Evolutionary conservation across 2,329 filamentous ascomycete genomes (phyloP), one percentile per base, ranked within the genome.

Genomic region (Penicillium palitans): DNA sequence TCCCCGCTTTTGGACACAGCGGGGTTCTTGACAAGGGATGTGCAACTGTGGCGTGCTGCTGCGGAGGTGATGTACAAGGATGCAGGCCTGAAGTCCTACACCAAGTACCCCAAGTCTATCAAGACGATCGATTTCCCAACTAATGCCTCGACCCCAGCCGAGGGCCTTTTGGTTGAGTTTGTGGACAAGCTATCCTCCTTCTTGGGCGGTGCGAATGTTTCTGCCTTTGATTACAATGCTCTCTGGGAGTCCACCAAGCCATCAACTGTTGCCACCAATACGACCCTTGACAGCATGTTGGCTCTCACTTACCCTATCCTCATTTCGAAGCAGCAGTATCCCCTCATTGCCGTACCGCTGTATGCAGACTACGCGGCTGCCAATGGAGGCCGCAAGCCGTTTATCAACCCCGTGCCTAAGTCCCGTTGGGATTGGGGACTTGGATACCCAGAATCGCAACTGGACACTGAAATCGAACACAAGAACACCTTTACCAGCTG

Each of bases 1-100:
- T 74, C 72, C 0, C 68, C 76, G 0, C 67, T 70, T 0, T 70
- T 81, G 17, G 81, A 83, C 51, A 83, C 80, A 0, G 70, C 78
- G 0, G 80, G 79, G 0, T 75, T 81, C 51, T 65, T 81, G 19
- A 66, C 72, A 6, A 63, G 63, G 37, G 59, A 66, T 54, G 61
- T 64, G 6, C 45, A 65, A 4, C 24, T 66, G 13, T 69, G 66
- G 67, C 40, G 62, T 9, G 70, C 72, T 29, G 78, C 80, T 5
- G 75, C 78, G 0, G 70, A 79, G 52, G 79, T 73, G 0, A 66
- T 82, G 17, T 82, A 83, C 60, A 66, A 70, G 15, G 59, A 68
- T 19, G 81, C 41, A 13, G 41, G 31, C 21, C 17, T 53, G 15
- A 53, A 53, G 7, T 37, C 80, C 55, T 74, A 83, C 42, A 59